Percentiles rank a stretch among this genome's conserved stretches.
These are phyloP conservation scores for Mortierella sp. DNA, from an alignment of 371 early-diverging fungal genomes.

Conservation along the genomic window DNA sequence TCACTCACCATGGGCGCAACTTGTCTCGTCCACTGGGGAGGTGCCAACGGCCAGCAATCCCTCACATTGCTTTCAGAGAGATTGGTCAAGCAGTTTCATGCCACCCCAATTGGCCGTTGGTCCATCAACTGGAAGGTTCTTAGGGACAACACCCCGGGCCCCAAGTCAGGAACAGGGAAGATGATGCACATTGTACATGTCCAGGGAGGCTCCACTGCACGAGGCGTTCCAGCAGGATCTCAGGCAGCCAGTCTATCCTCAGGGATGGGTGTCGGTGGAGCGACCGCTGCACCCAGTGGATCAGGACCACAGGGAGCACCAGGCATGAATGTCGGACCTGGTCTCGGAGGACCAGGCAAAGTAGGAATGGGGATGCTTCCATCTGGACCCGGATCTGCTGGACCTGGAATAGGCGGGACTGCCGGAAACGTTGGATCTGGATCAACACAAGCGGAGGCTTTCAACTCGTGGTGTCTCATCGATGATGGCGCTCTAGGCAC, in stretches of 20 bases:
- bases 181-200: conserved; percentile 53
- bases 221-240: conserved; percentile 32
- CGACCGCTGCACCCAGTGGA: conserved; percentile 14
- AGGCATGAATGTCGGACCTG: conserved; percentile 2
- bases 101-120: conserved; percentile 50
- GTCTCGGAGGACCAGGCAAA: conserved; percentile 13
- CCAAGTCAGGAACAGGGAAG: conserved; percentile 52
- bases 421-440: conserved; percentile 15
- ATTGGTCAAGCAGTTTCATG: conserved; percentile 51
- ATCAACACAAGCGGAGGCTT: conserved; percentile 16
- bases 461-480: conserved; percentile 50
- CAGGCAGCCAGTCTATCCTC: conserved; percentile 22
- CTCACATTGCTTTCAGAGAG: conserved; percentile 51
- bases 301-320: conserved; percentile 1
- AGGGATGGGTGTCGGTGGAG: conserved; percentile 2
- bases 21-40: conserved; percentile 52
- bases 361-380: conserved; percentile 10
- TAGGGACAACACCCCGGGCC: conserved; percentile 37
- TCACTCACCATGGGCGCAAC: conserved; percentile 46
- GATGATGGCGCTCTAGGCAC: conserved; percentile 48
- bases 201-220: conserved; percentile 43
- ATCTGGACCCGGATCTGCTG: neutral
- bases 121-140: conserved; percentile 53
- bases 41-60: conserved; percentile 52
- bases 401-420: neutral